Evolutionary conservation across 2,329 filamentous ascomycete genomes (phyloP).

Genomic region (Colletotrichum ledebouriae): DNA sequence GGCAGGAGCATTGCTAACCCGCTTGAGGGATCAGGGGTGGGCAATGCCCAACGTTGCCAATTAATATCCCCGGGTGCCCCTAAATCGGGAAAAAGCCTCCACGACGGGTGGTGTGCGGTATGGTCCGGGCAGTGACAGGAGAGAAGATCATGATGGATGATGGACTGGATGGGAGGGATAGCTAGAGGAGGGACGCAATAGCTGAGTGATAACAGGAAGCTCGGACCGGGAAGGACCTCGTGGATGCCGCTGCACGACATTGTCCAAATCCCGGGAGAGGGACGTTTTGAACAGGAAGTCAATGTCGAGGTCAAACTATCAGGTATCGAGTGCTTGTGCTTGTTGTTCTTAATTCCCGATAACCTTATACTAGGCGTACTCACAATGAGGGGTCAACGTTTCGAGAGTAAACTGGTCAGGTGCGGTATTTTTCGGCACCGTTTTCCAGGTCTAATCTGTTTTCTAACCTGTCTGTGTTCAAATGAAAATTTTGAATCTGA

Average conservation of each 20-base stretch:
- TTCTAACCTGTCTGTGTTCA: not conserved
- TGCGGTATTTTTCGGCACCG: not conserved
- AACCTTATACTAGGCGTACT: not conserved
- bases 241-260: conserved; percentile 16
- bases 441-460: not conserved
- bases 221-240: not conserved
- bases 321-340: not conserved
- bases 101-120: too few relatives aligned
- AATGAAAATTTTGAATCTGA: conserved; percentile 20
- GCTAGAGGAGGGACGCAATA: not conserved
- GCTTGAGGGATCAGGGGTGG: not conserved
- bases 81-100: too few relatives aligned
- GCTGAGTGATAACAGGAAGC: not conserved
- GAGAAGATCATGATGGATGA: not conserved
- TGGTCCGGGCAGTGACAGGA: too few relatives aligned
- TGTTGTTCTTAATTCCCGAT: not conserved
- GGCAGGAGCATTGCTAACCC: too few relatives aligned
- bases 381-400: not conserved
- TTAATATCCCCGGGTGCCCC: too few relatives aligned
- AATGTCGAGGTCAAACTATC: conserved; percentile 1
- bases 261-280: not conserved
- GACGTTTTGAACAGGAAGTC: conserved; percentile 2
- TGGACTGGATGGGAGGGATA: not conserved
- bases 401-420: not conserved
- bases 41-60: too few relatives aligned